Evolutionary conservation across 768 basidiomycete genomes (phyloP).

Genomic region (Hortiboletus campestris): DNA sequence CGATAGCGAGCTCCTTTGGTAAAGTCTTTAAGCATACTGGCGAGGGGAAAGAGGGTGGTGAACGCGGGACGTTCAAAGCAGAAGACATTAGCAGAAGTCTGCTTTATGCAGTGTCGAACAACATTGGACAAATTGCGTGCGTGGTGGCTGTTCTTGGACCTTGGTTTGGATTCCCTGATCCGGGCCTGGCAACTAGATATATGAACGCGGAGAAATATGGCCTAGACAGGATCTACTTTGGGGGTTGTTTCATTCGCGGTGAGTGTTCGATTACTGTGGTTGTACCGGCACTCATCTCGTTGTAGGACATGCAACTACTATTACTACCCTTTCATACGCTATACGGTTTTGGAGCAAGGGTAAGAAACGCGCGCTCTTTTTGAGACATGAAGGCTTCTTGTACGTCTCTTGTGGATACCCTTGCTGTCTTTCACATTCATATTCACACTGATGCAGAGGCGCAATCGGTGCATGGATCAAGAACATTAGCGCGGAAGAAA

Average conservation of each 20-base stretch:
- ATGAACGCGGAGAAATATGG: constrained; percentile 99
- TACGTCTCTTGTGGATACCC: constrained; percentile 43
- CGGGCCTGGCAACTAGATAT: constrained; percentile 41
- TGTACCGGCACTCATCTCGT: constrained; percentile 6
- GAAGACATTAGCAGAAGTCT: constrained; percentile 95
- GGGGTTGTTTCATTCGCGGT: constrained; percentile 98
- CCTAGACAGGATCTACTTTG: constrained; percentile 96
- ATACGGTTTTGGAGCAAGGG: constrained; percentile 99
- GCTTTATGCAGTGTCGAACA: constrained; percentile 96
- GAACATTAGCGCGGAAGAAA: constrained; percentile 67
- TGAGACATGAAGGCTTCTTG: constrained; percentile 98
- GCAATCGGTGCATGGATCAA: constrained; percentile 98
- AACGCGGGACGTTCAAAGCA: constrained; percentile 75
- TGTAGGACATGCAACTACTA: constrained; percentile 92
- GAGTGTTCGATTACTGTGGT: constrained; percentile 23
- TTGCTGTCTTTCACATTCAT: not conserved
- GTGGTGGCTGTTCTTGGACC: constrained; percentile 36
- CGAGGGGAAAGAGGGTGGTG: constrained; percentile 28
- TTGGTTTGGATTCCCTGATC: constrained; percentile 13
- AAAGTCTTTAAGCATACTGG: constrained; percentile 94
- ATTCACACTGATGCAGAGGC: constrained; percentile 50
- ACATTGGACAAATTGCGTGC: constrained; percentile 99
- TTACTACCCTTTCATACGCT: constrained; percentile 96
- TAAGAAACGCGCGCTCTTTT: constrained; percentile 91
- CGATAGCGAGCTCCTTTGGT: constrained; percentile 97